Evolutionary conservation across 2,329 filamentous ascomycete species (phyloP).

Genomic region (Aspergillus carbonarius): DNA sequence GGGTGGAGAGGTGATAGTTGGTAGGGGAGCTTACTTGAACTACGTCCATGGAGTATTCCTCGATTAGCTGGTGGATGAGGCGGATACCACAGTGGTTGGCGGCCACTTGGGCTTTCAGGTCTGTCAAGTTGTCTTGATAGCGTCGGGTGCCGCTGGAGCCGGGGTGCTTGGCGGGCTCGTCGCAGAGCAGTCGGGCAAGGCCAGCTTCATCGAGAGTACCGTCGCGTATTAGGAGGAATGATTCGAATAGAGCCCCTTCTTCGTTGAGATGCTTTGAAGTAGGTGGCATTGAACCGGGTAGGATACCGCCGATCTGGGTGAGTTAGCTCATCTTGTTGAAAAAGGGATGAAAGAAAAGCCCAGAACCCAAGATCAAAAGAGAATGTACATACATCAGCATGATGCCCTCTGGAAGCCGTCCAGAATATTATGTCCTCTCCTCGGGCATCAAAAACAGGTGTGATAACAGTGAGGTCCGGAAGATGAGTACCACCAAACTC

Average conservation of each 20-base stretch:
- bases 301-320: neutral
- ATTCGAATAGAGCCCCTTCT: neutral
- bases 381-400: neutral
- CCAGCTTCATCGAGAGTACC: neutral
- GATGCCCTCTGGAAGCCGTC: neutral
- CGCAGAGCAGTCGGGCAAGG: neutral
- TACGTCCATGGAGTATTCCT: neutral
- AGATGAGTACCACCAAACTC: slow-evolving; percentile 69
- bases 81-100: neutral
- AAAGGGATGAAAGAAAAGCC: too few species aligned
- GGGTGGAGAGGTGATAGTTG: too few species aligned
- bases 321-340: neutral
- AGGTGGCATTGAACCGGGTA: neutral
- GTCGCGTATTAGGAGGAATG: neutral
- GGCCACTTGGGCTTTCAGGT: neutral
- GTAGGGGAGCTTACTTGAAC: neutral
- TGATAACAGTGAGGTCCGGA: slow-evolving; percentile 71
- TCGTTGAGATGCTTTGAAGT: neutral
- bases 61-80: neutral
- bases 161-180: neutral
- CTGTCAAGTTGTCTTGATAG: neutral
- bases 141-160: neutral
- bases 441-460: neutral
- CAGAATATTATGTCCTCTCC: neutral
- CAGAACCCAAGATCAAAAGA: neutral